Base-by-base conservation (phyloP, 768 basidiomycete genomes). In the Tephrocybe sp. region DNA sequence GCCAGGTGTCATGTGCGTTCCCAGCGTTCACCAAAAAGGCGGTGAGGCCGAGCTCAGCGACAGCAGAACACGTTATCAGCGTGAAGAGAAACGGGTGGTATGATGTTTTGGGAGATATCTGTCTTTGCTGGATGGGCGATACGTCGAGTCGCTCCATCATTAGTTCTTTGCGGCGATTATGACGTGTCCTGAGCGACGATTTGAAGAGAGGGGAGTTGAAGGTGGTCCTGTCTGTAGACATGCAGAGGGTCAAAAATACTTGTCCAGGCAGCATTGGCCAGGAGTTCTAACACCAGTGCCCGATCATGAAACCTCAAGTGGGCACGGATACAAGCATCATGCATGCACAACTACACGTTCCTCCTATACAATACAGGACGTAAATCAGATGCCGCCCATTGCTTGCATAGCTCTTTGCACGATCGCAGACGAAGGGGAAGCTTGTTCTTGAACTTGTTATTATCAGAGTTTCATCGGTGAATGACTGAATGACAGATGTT, bases 21-120 rank as follows among this genome's bases (percentile, higher is more conserved):
- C 86, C 86, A 5, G 79, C 76, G 50, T 78, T 81, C 60, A 91
- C 79, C 60, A 91, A 70, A 67, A 85, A 91, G 19, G 84, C 80
- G 15, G 86, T 82, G 45, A 92, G 78, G 44, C 84, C 86, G 44
- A 90, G 76, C 65, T 91, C 87, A 16, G 86, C 81, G 63, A 87
- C 74, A 21, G 81, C 85, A 39, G 75, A 79, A 36, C 86, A 70
- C 7, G 82, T 76, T 70, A 91, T 86, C 61, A 88, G 67, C 9
- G 75, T 66, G 54, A 85, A 85, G 34, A 84, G 67, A 53, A 83
- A 74, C 1, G 83, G 83, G 51, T 84, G 82, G 52, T 83, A 84
- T 55, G 78, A 74, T 5, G 77, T 72, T 60, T 76, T 75, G 56
- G 76, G 70, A 30, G 74, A 65, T 72, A 72, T 76, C 42, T 58